Evolutionary conservation across 441 rosid species (phyloP), one percentile per base, ranked within the genome.

Genomic region (Sinapis alba): DNA sequence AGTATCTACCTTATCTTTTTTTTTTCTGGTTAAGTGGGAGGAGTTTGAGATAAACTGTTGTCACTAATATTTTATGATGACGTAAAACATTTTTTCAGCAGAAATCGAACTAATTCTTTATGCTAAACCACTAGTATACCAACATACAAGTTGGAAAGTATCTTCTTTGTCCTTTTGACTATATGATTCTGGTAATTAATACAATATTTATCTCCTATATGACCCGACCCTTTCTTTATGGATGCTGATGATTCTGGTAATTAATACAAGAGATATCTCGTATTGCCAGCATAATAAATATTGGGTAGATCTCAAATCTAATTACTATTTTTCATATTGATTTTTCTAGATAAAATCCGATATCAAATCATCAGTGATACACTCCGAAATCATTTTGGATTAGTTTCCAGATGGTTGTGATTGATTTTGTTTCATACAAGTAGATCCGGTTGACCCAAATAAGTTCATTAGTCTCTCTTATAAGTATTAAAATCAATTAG

Each of bases 351-450:
- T 12, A 59, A 67, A 74, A 59, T 74, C 53, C 36, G 10, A 57
- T 53, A 75, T 41, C 41, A 41, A 20, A 62, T 76, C 70, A 62
- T 54, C 79, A 76, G 41, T 41, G 60, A 53, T 69, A 36, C 41
- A 27, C 71, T 24, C 45, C 27, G 28, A 76, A 53, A 38, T 62
- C 6, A 38, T 75, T 69, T 36, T 19, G 36, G 8, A 62, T 69
- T 75, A 9, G 7, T 19, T 61, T 61, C 24, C 5, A 15, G 68
- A 50, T 66, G 9, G 2, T 58, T 24, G 68, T 59, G 53, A 62
- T 11, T 59, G 5, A 45, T 59, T 16, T 50, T 45, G 65, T 34
- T 32, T 56, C 56, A 50, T 5, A 32, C 41, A 23, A 18, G 16
- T 75, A 75, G 43, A 75, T 68, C 24, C 24, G 27, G 65, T 30